Base-by-base conservation (phyloP, 139 green algal genomes). In the Chlamydomonas urium region DNA sequence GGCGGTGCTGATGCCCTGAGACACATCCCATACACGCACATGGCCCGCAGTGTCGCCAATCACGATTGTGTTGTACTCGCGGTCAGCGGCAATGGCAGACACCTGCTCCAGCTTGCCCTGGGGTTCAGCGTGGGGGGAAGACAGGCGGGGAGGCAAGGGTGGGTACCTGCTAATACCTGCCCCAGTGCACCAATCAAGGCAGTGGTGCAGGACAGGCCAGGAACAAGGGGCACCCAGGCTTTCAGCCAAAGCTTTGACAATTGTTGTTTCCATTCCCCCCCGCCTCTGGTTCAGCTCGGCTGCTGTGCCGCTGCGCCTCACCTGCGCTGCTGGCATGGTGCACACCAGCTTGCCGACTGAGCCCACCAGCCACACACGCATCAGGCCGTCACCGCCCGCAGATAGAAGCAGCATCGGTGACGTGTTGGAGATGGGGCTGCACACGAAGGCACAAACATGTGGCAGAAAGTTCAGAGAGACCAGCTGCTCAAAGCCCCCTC, bases 11-110 rank as follows among this genome's bases (percentile, higher is more conserved):
- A 92, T 66, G 4, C 81, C 80, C 14, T 19, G 67, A 6, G 66
- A 69, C 29, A 93, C 23, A 72, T 91, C 83, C 75, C 76, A 91
- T 37, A 92, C 73, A 19, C 83, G 73, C 26, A 95, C 45, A 62
- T 93, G 87, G 0, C 90, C 90, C 1, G 73, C 65, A 24, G 77
- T 91, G 79, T 93, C 89, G 1, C 83, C 87, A 5, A 86, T 72
- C 19, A 67, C 60, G 10, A 67, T 21, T 26, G n/a, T 19, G 60
- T 67, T 31, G 33, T 47, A 67, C 5, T 38, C 33, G 17, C 33
- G 60, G 29, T 72, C 71, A 38, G 31, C 38, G 4, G 26, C 38
- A 4, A 34, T 45, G 17, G 72, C 79, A 58, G 63, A 85, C 50
- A 85, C 71, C 29, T 85, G 69, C 32, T 86, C 82, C 56, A 85